phyloP scores from a whole-genome alignment of 192 early-diverging fungal species.

The Backusella tarrabulga region DNA sequence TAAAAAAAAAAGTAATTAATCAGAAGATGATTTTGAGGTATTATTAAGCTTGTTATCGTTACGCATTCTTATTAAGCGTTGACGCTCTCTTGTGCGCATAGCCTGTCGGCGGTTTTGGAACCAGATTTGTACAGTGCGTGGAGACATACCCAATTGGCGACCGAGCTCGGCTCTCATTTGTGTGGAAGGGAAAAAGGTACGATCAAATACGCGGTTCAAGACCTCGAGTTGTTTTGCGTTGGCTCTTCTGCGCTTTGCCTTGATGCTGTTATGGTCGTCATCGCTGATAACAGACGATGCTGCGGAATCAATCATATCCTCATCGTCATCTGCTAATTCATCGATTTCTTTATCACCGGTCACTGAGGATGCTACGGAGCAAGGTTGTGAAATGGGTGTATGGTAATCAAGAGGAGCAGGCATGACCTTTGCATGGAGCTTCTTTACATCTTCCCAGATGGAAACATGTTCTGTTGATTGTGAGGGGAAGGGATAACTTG shows the following conservation, averaged over 20 bases:
- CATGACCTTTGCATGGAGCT: not conserved
- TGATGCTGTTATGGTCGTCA: constrained; percentile 26
- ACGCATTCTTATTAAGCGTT: constrained; percentile 14
- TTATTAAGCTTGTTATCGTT: not conserved
- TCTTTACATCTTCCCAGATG: constrained; percentile 6
- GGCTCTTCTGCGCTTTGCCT: constrained; percentile 80
- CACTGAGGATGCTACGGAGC: not conserved
- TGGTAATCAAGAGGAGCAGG: not conserved
- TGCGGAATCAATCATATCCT: not conserved
- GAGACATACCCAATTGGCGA: constrained; percentile 82
- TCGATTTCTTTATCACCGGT: not conserved
- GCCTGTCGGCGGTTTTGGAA: constrained; percentile 95
- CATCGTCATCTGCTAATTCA: not conserved
- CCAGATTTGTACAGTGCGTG: constrained; percentile 94
- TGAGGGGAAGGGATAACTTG: constrained; percentile 18
- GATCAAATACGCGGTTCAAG: constrained; percentile 74
- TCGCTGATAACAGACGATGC: not conserved
- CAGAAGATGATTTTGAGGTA: not conserved
- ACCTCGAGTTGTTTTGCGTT: constrained; percentile 73
- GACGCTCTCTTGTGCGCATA: constrained; percentile 48
- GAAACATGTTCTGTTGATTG: not conserved
- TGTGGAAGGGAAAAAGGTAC: constrained; percentile 82
- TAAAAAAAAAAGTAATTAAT: not conserved
- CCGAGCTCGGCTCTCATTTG: constrained; percentile 77
- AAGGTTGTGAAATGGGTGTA: constrained; percentile 1